Evolutionary conservation across 352 stramenopile species (phyloP).

Genomic region (Phytophthora cactorum): DNA sequence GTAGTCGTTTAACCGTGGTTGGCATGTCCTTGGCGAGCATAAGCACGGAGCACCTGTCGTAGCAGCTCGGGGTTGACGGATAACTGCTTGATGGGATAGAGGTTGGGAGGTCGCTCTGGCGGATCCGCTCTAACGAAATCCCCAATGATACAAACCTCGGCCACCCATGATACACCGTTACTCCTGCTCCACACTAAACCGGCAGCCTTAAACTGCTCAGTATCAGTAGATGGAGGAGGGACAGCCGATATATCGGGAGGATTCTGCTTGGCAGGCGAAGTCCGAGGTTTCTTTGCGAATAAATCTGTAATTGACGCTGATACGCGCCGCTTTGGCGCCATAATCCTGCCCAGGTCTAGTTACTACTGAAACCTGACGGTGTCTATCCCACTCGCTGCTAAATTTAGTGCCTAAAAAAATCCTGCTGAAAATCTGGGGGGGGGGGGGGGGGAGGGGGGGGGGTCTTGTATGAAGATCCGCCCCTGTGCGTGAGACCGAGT

Average conservation of each 20-base stretch:
- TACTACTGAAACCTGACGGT: too few relatives aligned
- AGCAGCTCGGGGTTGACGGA: not conserved
- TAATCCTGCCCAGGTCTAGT: too few relatives aligned
- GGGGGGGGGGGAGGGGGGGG: too few relatives aligned
- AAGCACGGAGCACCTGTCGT: not conserved
- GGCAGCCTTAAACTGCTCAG: not conserved
- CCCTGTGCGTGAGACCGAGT: too few relatives aligned
- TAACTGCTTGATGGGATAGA: not conserved
- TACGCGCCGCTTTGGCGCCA: not conserved
- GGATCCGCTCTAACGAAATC: not conserved
- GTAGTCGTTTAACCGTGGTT: not conserved
- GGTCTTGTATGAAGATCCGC: too few relatives aligned
- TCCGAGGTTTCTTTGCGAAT: not conserved
- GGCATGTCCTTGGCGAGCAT: not conserved
- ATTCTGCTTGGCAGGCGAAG: not conserved
- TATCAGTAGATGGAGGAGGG: too few relatives aligned
- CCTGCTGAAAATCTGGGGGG: too few relatives aligned
- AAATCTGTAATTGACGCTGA: not conserved
- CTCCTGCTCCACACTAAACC: not conserved
- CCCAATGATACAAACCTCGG: not conserved
- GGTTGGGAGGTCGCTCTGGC: not conserved
- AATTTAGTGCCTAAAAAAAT: too few relatives aligned
- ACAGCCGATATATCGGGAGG: not conserved
- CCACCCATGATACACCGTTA: not conserved
- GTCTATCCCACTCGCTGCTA: too few relatives aligned